Percentiles rank a stretch among this genome's conserved stretches.
These are phyloP conservation scores for Daphne laureola DNA, from an alignment of 441 rosid genomes.

Conservation along the genomic window DNA sequence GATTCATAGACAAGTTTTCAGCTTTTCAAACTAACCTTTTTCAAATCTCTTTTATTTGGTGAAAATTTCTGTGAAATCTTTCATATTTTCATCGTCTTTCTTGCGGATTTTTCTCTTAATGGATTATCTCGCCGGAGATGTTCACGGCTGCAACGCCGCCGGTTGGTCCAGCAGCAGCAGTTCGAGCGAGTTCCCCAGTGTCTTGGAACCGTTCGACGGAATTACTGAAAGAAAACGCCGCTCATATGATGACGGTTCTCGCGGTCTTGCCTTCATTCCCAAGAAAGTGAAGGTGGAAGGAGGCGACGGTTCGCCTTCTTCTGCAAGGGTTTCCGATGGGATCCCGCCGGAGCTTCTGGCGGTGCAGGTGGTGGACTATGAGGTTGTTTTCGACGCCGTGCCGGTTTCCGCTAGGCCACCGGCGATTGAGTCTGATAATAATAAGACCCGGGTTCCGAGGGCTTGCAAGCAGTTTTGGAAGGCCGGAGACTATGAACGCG, in stretches of 20 bases:
- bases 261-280: constrained; percentile 12
- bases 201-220: background rate
- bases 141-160: too few relatives aligned
- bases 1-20: too few relatives aligned
- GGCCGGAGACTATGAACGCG: constrained; percentile 40
- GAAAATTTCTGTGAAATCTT: too few relatives aligned
- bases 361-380: background rate
- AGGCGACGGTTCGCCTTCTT: constrained; percentile 1
- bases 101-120: too few relatives aligned
- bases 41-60: too few relatives aligned
- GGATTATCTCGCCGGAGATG: too few relatives aligned
- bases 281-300: constrained; percentile 21
- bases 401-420: constrained; percentile 7
- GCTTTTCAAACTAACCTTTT: too few relatives aligned
- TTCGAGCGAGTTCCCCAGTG: background rate
- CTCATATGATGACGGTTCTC: background rate
- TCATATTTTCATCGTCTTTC: too few relatives aligned
- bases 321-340: background rate
- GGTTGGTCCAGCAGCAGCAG: constrained; percentile 10
- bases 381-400: background rate
- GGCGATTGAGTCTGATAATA: background rate
- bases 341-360: constrained; percentile 9
- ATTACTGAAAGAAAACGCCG: constrained; percentile 11
- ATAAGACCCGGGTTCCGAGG: constrained; percentile 9
- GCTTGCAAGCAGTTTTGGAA: constrained; percentile 51